phyloP scores from a whole-genome alignment of 352 stramenopile genomes.

The Globisporangium cystogenes region DNA sequence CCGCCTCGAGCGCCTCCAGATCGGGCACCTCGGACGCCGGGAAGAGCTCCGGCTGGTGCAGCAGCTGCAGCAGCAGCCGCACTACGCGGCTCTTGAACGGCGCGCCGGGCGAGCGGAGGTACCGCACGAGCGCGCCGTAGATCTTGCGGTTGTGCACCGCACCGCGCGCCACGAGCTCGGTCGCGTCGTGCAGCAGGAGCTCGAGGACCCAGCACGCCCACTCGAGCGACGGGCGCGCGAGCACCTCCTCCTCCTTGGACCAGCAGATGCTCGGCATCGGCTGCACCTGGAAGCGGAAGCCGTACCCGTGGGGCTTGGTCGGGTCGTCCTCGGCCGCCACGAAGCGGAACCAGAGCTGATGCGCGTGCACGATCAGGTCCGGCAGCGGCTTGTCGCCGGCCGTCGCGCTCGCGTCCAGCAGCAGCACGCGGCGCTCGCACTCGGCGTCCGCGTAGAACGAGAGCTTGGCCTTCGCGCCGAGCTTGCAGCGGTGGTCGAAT shows the following conservation, averaged over 20 bases:
- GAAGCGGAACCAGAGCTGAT: constrained; percentile 86
- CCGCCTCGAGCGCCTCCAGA: constrained; percentile 51
- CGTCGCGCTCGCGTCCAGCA: constrained; percentile 44
- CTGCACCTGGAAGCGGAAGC: constrained; percentile 81
- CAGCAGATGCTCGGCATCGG: constrained; percentile 74
- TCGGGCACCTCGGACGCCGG: constrained; percentile 50
- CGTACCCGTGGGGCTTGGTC: constrained; percentile 61
- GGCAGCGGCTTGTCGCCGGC: constrained; percentile 29
- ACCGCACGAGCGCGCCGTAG: constrained; percentile 74
- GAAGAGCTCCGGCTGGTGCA: constrained; percentile 60
- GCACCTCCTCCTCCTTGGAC: constrained; percentile 74
- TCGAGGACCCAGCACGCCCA: constrained; percentile 86
- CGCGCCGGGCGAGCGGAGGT: constrained; percentile 68
- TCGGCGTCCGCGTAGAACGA: constrained; percentile 64
- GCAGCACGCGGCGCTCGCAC: constrained; percentile 51
- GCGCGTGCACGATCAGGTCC: constrained; percentile 64
- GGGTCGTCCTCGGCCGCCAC: constrained; percentile 53
- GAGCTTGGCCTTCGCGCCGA: constrained; percentile 66
- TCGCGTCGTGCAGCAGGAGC: constrained; percentile 72
- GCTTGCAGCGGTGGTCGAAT: constrained; percentile 74
- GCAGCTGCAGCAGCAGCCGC: constrained; percentile 66
- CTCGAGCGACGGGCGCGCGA: constrained; percentile 69
- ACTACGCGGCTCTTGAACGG: constrained; percentile 80
- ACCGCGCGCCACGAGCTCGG: constrained; percentile 49
- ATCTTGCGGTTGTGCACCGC: constrained; percentile 81